These are phyloP conservation scores for Cutaneotrichosporon sp. DNA, from an alignment of 1,284 basidiomycete genomes.

Conservation along the genomic window DNA sequence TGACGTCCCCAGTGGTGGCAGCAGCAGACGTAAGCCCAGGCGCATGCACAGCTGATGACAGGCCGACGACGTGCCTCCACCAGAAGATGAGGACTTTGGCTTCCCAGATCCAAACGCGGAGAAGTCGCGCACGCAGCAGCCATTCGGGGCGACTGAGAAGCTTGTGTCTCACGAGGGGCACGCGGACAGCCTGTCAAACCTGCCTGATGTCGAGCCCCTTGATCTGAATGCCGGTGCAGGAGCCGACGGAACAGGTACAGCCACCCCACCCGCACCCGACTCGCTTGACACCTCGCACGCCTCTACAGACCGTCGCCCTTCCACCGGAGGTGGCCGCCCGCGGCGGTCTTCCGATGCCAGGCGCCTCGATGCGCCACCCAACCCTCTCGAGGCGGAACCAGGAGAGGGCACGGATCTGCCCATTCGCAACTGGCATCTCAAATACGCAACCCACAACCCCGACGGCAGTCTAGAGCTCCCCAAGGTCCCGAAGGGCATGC, in stretches of 20 bases:
- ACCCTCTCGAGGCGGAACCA: constrained; percentile 39
- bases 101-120: neutral
- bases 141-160: constrained; percentile 48
- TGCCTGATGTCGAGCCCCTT: constrained; percentile 49
- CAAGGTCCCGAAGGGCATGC: constrained; percentile 55
- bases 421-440: constrained; percentile 30
- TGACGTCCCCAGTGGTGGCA: constrained; percentile 83
- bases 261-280: neutral
- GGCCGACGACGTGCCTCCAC: constrained; percentile 8
- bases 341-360: constrained; percentile 5
- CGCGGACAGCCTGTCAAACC: constrained; percentile 2
- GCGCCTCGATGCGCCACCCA: constrained; percentile 25
- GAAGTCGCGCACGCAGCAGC: constrained; percentile 41
- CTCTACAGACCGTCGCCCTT: neutral
- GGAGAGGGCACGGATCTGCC: constrained; percentile 35
- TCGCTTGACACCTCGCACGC: neutral
- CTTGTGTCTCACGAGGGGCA: constrained; percentile 29
- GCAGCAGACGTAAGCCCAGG: constrained; percentile 49
- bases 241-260: neutral
- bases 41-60: constrained; percentile 10
- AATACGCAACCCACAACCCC: constrained; percentile 15
- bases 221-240: constrained; percentile 44
- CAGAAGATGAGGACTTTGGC: neutral
- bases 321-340: neutral
- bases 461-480: constrained; percentile 61